Evolutionary conservation across 495 filamentous ascomycete species (phyloP), one percentile per base, ranked within the genome.

Genomic region (Penicillium riverlandense): DNA sequence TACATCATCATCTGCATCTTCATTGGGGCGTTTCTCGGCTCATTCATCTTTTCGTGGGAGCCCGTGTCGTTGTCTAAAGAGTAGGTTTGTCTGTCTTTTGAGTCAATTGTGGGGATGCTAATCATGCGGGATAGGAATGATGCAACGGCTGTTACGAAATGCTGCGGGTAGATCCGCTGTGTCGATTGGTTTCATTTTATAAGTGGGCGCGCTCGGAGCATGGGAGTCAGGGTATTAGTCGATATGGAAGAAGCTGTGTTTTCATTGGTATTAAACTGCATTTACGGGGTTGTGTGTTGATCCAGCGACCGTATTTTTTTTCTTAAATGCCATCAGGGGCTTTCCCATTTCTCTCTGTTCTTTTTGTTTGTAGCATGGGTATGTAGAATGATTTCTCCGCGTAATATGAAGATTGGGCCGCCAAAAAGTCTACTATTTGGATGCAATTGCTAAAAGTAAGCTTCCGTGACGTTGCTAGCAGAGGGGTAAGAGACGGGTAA

Each of bases 1-100:
- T 84, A 80, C 50, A 69, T 82, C 38, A 78, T 83, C 38, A 72
- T 83, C 15, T 74, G 66, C 45, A 82, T 84, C 47, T 65, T 84
- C 34, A 71, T 85, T 31, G 82, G 80, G 2, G 76, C 78, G 2
- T 83, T 73, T 52, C 40, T 84, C 5, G 81, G 79, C 0, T 66
- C 71, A 29, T 78, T 83, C 43, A 50, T 76, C 13, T 84, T 82
- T 51, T 67, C 65, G 22, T 84, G 79, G 79, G 76, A 80, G 42
- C 50, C 53, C 9, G 32, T 48, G 32, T 34, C 32, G 9, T 8
- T 35, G 13, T 16, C 41, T 13, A 30, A 38, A 1, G 43, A 45
- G 54, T 61, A 50, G 30, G 51, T 40, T 22, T 43, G 34, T 32
- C 28, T 33, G 16, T 40, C 16, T 37, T 37, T 37, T 39, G 43